Evolutionary conservation across 495 filamentous ascomycete species (phyloP), one percentile per base, ranked within the genome.

Genomic region (Margaritispora aquatica): DNA sequence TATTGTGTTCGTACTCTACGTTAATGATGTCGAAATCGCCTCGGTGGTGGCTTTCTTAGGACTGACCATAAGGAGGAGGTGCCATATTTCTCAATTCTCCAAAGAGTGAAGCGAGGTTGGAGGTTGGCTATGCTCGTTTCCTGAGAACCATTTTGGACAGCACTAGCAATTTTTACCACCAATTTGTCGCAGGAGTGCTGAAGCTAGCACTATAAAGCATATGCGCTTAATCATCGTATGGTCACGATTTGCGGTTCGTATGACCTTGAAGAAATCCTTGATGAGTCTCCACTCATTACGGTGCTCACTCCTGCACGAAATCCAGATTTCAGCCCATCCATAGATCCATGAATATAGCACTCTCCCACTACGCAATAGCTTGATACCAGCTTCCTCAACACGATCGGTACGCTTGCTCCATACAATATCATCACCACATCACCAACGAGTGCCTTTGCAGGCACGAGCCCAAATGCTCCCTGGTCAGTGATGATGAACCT

Each of bases 311-410:
- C n/a, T 19, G 47, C 47, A 8, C 20, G 5, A 50, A 50, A 24
- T 5, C 47, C 24, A 23, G 29, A 41, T 27, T 19, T 46, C 54
- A 46, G 15, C 22, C 64, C 64, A 53, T 67, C 64, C 49, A 64
- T 54, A 20, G 57, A 55, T 15, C 64, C 61, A 57, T 62, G 62
- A 22, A 67, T 53, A 26, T 61, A 67, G 23, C 38, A 53, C 21
- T 67, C 64, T 15, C 64, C 64, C 9, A 61, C 56, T 34, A 64
- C 23, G 54, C 46, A 49, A 36, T 47, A 55, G 46, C 47, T 47
- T 15, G 19, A 51, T 4, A 7, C n/a, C 13, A 23, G 48, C 36
- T 56, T 41, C 21, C 53, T 55, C 24, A 57, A 22, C 36, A 56
- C 48, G 49, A 59, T 27, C 29, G 36, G 48, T 44, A 61, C 51